These are phyloP conservation scores for Rosa multiflora DNA, from an alignment of 306 rosid genomes.

Conservation along the genomic window DNA sequence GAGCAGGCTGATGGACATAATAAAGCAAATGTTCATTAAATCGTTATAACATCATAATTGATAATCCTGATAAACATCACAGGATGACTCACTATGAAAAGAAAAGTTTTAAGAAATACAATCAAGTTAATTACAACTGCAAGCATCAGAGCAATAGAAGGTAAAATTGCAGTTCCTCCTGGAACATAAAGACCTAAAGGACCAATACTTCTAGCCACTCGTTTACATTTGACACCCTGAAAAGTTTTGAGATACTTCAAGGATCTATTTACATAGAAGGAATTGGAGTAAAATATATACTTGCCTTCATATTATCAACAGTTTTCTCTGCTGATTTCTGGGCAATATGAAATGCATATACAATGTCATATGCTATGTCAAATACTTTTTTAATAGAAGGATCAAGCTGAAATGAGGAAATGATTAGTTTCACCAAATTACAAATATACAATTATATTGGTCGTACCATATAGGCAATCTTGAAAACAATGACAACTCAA, in stretches of 20 bases:
- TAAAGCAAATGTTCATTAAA: slow-evolving; percentile 26
- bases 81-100: slow-evolving; percentile 5
- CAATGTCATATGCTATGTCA: slow-evolving; percentile 82
- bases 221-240: slow-evolving; percentile 96
- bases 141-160: slow-evolving; percentile 98
- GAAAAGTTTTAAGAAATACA: slow-evolving; percentile 4
- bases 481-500: too few relatives aligned
- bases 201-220: slow-evolving; percentile 90
- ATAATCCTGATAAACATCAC: slow-evolving; percentile 1
- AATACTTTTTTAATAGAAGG: slow-evolving; percentile 70
- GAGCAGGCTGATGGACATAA: slow-evolving; percentile 72
- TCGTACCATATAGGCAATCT: neutral
- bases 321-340: slow-evolving; percentile 73
- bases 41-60: neutral
- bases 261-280: slow-evolving; percentile 6
- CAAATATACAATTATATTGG: neutral
- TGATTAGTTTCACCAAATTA: neutral
- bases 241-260: slow-evolving; percentile 16
- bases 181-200: slow-evolving; percentile 99
- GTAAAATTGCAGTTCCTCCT: slow-evolving; percentile 98
- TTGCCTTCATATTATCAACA: slow-evolving; percentile 92
- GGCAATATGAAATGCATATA: slow-evolving; percentile 88
- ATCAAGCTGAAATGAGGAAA: slow-evolving; percentile 66
- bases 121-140: slow-evolving; percentile 66
- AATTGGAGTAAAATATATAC: slow-evolving; percentile 28